Evolutionary conservation across 2,329 filamentous ascomycete genomes (phyloP).

Genomic region (Mollisiaceae sp.): DNA sequence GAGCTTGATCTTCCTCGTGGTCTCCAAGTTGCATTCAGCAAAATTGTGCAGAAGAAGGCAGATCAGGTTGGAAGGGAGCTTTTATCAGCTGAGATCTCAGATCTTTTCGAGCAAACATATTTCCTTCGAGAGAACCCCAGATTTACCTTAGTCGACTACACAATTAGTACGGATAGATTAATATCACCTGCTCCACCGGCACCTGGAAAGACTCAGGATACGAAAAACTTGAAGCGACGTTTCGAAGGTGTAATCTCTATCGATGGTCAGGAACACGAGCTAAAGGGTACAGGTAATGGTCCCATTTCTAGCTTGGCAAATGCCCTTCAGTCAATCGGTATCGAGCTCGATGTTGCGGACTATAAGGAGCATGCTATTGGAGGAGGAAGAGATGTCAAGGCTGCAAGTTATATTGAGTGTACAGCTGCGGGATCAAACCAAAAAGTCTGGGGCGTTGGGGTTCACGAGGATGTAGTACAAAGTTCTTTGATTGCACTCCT

Average conservation of each 20-base stretch:
- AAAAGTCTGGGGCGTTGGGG: conserved; percentile 87
- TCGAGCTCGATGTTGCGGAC: conserved; percentile 88
- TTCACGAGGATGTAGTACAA: conserved; percentile 91
- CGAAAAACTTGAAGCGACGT: conserved; percentile 76
- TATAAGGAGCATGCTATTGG: conserved; percentile 98
- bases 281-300: conserved; percentile 84
- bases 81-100: conserved; percentile 79
- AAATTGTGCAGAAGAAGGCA: conserved; percentile 80
- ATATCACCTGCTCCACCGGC: conserved; percentile 71
- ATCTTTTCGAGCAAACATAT: conserved; percentile 88
- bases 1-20: conserved; percentile 92
- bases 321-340: conserved; percentile 77
- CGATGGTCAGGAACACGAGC: conserved; percentile 77
- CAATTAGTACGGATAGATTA: conserved; percentile 83
- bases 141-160: conserved; percentile 90
- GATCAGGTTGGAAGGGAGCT: conserved; percentile 85
- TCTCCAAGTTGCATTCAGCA: conserved; percentile 89
- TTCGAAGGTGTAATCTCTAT: conserved; percentile 87
- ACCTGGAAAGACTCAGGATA: conserved; percentile 75
- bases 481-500: conserved; percentile 86
- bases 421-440: conserved; percentile 68
- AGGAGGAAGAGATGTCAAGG: conserved; percentile 80
- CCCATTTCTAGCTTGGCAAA: conserved; percentile 88
- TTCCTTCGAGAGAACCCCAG: conserved; percentile 82
- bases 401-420: conserved; percentile 95